Evolutionary conservation across 129 eudicot species (phyloP), one percentile per base, ranked within the genome.

Genomic region (Silybum marianum): DNA sequence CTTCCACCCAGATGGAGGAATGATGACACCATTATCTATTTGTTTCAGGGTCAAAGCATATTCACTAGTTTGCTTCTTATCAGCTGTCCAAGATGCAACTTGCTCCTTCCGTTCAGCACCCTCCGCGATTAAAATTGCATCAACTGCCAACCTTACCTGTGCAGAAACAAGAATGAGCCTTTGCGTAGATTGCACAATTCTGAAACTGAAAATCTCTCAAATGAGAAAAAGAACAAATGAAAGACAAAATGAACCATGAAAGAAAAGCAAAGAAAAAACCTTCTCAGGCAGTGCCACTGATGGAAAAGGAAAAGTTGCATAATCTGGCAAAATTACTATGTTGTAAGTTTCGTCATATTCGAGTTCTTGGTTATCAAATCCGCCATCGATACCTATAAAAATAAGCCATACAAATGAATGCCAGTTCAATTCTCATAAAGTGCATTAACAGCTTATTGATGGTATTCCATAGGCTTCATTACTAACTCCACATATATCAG

Each of bases 61-160:
- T 85, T 88, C 86, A 81, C 99, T 92, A 22, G 80, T 73, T 78
- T 82, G 79, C 86, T 95, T 95, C 85, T 86, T 90, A 83, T 91
- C 99, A 73, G 97, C 97, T 36, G 93, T 88, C 99, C 97, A 95
- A 48, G 92, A 81, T 76, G 97, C 97, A 85, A 95, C 85, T 82
- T 90, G 97, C 87, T 95, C 99, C 84, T 92, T 95, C 79, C 92
- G 77, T 80, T 95, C 99, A 75, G 97, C 99, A 78, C 97, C 99
- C 84, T 85, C 94, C 32, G 97, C 92, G 85, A 87, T 62, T 48
- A 92, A 38, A 54, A 95, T 78, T 82, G 91, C 95, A 87, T 95
- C 97, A 87, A 91, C 99, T 63, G 99, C 95, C 87, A 92, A 84
- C 70, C 97, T 86, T 36, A 92, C 97, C 98, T 95, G 90, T 78